These are phyloP conservation scores for Kodamaea derodonti DNA, from an alignment of 1,139 yeast genomes.

Conservation along the genomic window DNA sequence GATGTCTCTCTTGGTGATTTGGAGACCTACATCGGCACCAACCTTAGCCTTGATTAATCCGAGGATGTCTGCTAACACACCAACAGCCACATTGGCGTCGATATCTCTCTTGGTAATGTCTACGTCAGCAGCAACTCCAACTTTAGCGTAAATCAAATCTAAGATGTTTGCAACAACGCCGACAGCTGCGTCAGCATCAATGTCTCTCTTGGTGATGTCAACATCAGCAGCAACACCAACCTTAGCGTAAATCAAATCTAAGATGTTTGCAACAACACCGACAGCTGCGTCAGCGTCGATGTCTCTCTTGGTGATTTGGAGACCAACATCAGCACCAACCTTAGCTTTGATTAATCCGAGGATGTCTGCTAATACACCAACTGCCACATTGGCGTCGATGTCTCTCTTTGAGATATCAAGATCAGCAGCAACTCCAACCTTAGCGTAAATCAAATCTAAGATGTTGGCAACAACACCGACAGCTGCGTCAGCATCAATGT, in stretches of 20 bases:
- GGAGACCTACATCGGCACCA: conserved; percentile 4
- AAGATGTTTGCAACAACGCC: conserved; percentile 10
- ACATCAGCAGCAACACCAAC: conserved; percentile 9
- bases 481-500: conserved; percentile 12
- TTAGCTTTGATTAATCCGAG: conserved; percentile 3
- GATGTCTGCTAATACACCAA: conserved; percentile 16
- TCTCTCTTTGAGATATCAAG: conserved; percentile 19
- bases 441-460: conserved; percentile 8
- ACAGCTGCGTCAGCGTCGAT: conserved; percentile 4
- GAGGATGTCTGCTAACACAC: conserved; percentile 2
- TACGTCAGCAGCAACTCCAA: conserved; percentile 12
- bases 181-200: conserved; percentile 9
- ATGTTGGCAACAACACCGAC: conserved; percentile 11
- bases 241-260: conserved; percentile 5
- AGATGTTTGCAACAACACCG: conserved; percentile 5
- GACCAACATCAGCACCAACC: conserved; percentile 5
- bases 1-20: conserved; percentile 7
- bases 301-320: conserved; percentile 5
- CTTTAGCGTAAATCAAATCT: conserved; percentile 4
- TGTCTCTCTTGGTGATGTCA: conserved; percentile 7
- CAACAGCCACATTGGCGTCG: conserved; percentile 1
- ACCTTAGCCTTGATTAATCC: conserved; percentile 1
- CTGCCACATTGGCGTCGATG: conserved; percentile 15
- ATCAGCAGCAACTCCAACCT: conserved; percentile 11
- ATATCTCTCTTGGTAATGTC: conserved; percentile 2